phyloP scores from a whole-genome alignment of 208 protist species.

The Acanthamoeba lenticulata region DNA sequence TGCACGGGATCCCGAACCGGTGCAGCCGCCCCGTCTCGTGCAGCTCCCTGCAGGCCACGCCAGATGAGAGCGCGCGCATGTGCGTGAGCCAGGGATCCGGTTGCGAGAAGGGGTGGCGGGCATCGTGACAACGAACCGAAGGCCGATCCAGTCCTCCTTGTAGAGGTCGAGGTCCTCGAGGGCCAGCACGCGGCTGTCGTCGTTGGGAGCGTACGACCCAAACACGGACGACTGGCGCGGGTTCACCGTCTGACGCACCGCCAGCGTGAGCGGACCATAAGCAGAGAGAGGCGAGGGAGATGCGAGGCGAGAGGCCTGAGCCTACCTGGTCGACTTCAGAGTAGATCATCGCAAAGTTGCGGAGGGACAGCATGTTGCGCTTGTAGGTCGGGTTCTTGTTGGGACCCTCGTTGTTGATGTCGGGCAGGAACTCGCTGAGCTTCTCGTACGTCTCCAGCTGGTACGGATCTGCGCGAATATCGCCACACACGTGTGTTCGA shows the following conservation, averaged over 20 bases:
- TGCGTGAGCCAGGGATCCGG: not conserved
- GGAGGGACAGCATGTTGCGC: constrained; percentile 40
- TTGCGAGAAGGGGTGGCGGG: not conserved
- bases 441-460: constrained; percentile 46
- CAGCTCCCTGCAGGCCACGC: not conserved
- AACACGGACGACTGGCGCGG: constrained; percentile 21
- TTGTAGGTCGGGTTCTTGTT: constrained; percentile 59
- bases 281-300: not conserved
- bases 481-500: not conserved
- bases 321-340: constrained; percentile 41
- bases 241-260: not conserved
- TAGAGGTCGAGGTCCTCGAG: constrained; percentile 61
- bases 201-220: constrained; percentile 17
- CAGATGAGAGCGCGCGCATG: not conserved
- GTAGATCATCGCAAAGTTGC: constrained; percentile 61
- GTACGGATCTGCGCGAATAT: constrained; percentile 32
- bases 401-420: constrained; percentile 56
- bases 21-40: constrained; percentile 38
- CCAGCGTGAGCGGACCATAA: not conserved
- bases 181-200: not conserved
- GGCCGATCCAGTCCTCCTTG: constrained; percentile 71
- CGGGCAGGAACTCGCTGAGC: constrained; percentile 25
- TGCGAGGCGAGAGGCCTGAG: not conserved
- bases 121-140: not conserved
- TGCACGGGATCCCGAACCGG: not conserved